These are phyloP conservation scores for Coemansia sp. DNA, from an alignment of 192 early-diverging fungal species.

Conservation along the genomic window DNA sequence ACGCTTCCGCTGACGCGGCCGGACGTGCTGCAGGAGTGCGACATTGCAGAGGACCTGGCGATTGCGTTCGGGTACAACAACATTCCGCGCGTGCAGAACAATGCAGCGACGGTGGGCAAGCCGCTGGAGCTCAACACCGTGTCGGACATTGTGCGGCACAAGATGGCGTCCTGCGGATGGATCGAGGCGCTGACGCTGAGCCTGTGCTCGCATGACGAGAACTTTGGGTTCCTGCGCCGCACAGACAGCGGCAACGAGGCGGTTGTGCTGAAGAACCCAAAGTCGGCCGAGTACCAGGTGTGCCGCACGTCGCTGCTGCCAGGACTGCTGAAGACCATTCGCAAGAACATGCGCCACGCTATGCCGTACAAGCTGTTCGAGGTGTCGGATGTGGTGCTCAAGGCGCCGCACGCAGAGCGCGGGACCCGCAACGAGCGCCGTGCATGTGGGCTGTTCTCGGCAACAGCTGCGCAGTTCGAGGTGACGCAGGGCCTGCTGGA, in stretches of 20 bases:
- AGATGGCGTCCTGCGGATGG: slow-evolving; percentile 88
- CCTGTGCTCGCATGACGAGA: slow-evolving; percentile 97
- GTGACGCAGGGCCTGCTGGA: slow-evolving; percentile 90
- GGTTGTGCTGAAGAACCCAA: slow-evolving; percentile 88
- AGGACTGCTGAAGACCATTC: slow-evolving; percentile 91
- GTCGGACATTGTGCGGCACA: slow-evolving; percentile 78
- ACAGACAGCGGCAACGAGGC: slow-evolving; percentile 77
- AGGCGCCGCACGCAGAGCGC: slow-evolving; percentile 79
- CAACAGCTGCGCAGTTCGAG: slow-evolving; percentile 71
- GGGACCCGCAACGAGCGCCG: slow-evolving; percentile 87
- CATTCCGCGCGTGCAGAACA: slow-evolving; percentile 76
- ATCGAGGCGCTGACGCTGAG: slow-evolving; percentile 93
- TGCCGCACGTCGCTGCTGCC: slow-evolving; percentile 90
- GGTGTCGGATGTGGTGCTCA: slow-evolving; percentile 90
- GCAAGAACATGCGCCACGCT: slow-evolving; percentile 81
- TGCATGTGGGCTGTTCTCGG: slow-evolving; percentile 81
- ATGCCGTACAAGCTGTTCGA: slow-evolving; percentile 95
- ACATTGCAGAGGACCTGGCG: slow-evolving; percentile 97
- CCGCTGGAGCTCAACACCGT: slow-evolving; percentile 93
- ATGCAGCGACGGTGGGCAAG: slow-evolving; percentile 79
- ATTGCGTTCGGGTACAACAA: slow-evolving; percentile 97
- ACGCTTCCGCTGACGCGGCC: slow-evolving; percentile 85
- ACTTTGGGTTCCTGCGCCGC: slow-evolving; percentile 85
- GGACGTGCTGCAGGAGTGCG: slow-evolving; percentile 95
- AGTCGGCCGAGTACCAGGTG: slow-evolving; percentile 88